These are phyloP conservation scores for Adenanthera pavonina DNA, from an alignment of 306 rosid genomes.

Conservation along the genomic window DNA sequence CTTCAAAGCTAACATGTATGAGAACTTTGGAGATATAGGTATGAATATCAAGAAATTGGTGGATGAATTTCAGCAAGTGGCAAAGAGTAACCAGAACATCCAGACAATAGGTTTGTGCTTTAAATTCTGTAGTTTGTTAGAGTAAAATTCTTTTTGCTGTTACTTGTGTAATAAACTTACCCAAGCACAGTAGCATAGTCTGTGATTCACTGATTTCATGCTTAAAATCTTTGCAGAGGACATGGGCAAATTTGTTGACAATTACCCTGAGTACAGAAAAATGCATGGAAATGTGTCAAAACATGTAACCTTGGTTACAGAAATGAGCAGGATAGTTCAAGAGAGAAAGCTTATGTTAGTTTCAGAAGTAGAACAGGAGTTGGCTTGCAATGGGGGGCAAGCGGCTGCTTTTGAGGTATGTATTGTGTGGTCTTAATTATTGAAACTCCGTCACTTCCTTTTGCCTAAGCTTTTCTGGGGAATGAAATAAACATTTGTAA, in stretches of 20 bases:
- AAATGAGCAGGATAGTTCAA: constrained; percentile 88
- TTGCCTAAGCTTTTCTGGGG: not conserved
- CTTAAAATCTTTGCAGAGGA: constrained; percentile 69
- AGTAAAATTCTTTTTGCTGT: not conserved
- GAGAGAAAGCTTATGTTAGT: constrained; percentile 89
- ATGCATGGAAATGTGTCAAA: constrained; percentile 98
- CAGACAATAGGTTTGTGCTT: constrained; percentile 87
- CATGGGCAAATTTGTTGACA: constrained; percentile 98
- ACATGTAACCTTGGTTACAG: constrained; percentile 93
- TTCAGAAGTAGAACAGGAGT: constrained; percentile 92
- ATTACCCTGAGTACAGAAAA: constrained; percentile 91
- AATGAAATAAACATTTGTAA: not conserved
- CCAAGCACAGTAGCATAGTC: not conserved
- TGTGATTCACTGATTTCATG: constrained; percentile 35
- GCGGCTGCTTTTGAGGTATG: constrained; percentile 96
- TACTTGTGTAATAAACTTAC: not conserved
- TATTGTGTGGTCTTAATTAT: constrained; percentile 3
- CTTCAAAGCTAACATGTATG: constrained; percentile 90
- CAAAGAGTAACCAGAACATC: constrained; percentile 89
- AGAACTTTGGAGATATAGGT: constrained; percentile 97
- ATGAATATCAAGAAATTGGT: constrained; percentile 93
- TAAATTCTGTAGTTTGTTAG: constrained; percentile 22
- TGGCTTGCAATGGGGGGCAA: constrained; percentile 98
- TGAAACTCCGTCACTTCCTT: not conserved
- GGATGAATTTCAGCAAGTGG: constrained; percentile 91